Evolutionary conservation across 768 basidiomycete species (phyloP).

Genomic region (Suillus hirtellus): DNA sequence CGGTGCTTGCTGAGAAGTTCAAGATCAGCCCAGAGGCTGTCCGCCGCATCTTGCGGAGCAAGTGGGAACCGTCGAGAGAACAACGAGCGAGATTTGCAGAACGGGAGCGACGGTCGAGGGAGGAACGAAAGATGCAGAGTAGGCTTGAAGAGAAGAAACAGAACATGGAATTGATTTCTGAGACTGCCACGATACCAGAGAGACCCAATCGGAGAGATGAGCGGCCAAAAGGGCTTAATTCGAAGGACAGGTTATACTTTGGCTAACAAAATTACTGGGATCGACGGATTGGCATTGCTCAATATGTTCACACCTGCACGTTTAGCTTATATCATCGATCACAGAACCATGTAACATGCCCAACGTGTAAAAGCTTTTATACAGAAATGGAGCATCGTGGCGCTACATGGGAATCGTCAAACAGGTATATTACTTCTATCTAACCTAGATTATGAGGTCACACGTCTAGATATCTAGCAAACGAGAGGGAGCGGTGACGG

Average conservation of each 20-base stretch:
- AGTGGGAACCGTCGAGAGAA: conserved; percentile 63
- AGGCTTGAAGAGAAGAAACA: conserved; percentile 43
- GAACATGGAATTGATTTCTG: conserved; percentile 36
- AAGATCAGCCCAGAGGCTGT: conserved; percentile 81
- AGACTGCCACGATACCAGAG: conserved; percentile 17
- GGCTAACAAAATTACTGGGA: conserved; percentile 26
- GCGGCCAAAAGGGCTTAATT: conserved; percentile 26
- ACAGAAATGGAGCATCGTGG: conserved; percentile 1
- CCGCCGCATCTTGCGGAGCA: conserved; percentile 74
- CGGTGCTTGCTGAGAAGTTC: conserved; percentile 73
- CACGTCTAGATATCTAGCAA: conserved; percentile 17
- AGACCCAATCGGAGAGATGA: conserved; percentile 10
- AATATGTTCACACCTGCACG: background rate
- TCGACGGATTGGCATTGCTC: conserved; percentile 5
- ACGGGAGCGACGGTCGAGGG: conserved; percentile 48
- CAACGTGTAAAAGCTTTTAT: background rate
- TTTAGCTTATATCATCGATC: background rate
- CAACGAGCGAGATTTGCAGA: conserved; percentile 49
- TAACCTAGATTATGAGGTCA: conserved; percentile 16
- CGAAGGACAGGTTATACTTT: conserved; percentile 44
- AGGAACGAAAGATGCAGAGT: conserved; percentile 38
- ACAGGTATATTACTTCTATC: conserved; percentile 12
- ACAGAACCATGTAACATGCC: background rate
- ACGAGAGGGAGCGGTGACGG: conserved; percentile 10
- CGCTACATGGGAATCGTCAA: conserved; percentile 16